These are phyloP conservation scores for Guadua angustifolia DNA, from an alignment of 176 grass and related monocot genomes.

Conservation along the genomic window DNA sequence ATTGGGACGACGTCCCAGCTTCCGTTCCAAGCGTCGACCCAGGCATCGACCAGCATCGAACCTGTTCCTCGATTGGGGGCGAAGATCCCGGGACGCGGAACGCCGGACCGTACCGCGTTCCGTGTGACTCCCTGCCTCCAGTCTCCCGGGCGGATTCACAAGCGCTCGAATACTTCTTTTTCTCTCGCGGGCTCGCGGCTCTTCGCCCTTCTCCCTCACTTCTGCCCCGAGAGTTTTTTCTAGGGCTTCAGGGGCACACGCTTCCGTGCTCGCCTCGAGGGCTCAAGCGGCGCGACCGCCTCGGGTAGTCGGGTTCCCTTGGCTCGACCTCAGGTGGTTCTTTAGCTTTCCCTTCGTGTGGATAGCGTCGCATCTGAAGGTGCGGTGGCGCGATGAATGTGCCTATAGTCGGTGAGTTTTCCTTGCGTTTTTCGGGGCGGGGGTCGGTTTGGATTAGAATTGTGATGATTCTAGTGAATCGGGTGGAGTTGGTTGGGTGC, in stretches of 20 bases:
- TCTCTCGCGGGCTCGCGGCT: neutral
- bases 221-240: neutral
- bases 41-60: too few species aligned
- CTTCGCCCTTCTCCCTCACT: neutral
- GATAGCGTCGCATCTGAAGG: constrained; percentile 24
- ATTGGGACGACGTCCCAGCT: too few species aligned
- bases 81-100: too few species aligned
- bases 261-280: neutral
- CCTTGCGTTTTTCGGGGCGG: neutral
- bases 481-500: neutral
- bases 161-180: neutral
- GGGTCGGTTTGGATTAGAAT: neutral
- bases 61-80: too few species aligned
- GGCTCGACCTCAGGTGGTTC: constrained; percentile 4
- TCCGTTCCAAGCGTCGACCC: too few species aligned
- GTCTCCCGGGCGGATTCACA: neutral
- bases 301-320: neutral
- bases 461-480: neutral
- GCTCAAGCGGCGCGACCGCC: constrained; percentile 19
- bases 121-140: too few species aligned
- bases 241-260: constrained; percentile 35
- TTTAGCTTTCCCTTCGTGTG: neutral
- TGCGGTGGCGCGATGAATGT: constrained; percentile 70
- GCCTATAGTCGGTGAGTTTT: constrained; percentile 78
- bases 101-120: too few species aligned